Conservation (phyloP, 2,329 filamentous ascomycete genomes). For the Cordyceps fumosorosea region DNA sequence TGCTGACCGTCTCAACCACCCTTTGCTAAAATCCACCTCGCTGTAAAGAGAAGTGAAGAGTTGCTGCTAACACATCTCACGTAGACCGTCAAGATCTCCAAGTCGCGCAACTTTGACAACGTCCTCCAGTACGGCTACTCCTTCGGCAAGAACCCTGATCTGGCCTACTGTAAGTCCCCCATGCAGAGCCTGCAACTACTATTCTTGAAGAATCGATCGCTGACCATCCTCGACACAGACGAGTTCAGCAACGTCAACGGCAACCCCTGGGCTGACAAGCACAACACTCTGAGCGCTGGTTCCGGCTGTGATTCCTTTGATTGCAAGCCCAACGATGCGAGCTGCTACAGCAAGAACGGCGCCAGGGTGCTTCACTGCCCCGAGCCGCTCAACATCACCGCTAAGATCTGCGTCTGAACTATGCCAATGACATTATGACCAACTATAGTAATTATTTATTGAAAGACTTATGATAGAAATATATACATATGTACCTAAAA, state of each 20-base stretch:
- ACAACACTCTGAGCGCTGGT: constrained; percentile 31
- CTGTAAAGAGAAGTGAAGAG: neutral
- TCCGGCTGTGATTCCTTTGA: constrained; percentile 32
- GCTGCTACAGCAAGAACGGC: constrained; percentile 34
- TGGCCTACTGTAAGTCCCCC: constrained; percentile 32
- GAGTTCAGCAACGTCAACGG: constrained; percentile 34
- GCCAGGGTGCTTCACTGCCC: constrained; percentile 34
- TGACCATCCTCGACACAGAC: constrained; percentile 21
- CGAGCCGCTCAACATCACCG: constrained; percentile 30
- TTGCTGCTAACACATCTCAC: neutral
- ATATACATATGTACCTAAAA: neutral
- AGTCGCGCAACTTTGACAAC: constrained; percentile 27
- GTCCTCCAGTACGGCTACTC: constrained; percentile 39
- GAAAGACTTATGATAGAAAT: neutral
- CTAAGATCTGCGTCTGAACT: constrained; percentile 20
- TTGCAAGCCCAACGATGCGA: constrained; percentile 28
- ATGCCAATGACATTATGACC: neutral
- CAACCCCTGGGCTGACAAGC: constrained; percentile 32
- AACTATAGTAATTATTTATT: neutral
- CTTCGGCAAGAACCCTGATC: constrained; percentile 28
- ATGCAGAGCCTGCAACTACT: neutral
- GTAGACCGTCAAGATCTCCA: constrained; percentile 36
- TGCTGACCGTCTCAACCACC: neutral
- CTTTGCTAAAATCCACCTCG: neutral
- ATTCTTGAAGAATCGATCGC: neutral